Evolutionary conservation across 169 alveolate species (phyloP).

Genomic region (Plasmodium falciparum): DNA sequence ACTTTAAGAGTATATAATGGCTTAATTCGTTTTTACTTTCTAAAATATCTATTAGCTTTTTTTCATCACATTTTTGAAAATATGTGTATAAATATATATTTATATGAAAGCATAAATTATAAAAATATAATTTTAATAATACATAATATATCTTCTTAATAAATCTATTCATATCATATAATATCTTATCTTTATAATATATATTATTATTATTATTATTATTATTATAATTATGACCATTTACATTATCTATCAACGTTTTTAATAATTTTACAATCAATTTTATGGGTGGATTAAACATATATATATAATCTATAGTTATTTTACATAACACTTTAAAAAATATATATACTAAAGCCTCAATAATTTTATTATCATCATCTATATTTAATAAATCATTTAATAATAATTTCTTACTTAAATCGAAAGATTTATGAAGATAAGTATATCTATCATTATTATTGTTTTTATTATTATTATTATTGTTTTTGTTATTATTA

Average conservation of each 20-base stretch:
- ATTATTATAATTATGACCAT: neutral
- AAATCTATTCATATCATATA: slow-evolving; percentile 7
- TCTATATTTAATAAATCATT: slow-evolving; percentile 2
- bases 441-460: neutral
- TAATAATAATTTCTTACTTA: neutral
- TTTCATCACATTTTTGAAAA: slow-evolving; percentile 35
- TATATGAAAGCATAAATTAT: slow-evolving; percentile 29
- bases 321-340: slow-evolving; percentile 28
- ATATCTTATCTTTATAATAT: neutral
- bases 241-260: slow-evolving; percentile 12
- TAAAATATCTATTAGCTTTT: slow-evolving; percentile 25
- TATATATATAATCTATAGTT: slow-evolving; percentile 49
- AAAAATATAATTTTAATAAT: slow-evolving; percentile 20
- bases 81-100: slow-evolving; percentile 6
- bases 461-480: neutral
- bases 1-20: slow-evolving; percentile 39
- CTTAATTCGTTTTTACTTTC: slow-evolving; percentile 42
- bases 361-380: slow-evolving; percentile 22
- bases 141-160: slow-evolving; percentile 18
- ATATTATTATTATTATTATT: neutral
- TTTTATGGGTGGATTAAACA: slow-evolving; percentile 51
- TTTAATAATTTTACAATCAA: slow-evolving; percentile 16
- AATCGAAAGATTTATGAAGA: neutral
- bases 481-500: no score
- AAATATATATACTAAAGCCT: slow-evolving; percentile 2